These are phyloP conservation scores for Saccharomyces hybrid DNA, from an alignment of 1,139 yeast genomes.

Conservation along the genomic window DNA sequence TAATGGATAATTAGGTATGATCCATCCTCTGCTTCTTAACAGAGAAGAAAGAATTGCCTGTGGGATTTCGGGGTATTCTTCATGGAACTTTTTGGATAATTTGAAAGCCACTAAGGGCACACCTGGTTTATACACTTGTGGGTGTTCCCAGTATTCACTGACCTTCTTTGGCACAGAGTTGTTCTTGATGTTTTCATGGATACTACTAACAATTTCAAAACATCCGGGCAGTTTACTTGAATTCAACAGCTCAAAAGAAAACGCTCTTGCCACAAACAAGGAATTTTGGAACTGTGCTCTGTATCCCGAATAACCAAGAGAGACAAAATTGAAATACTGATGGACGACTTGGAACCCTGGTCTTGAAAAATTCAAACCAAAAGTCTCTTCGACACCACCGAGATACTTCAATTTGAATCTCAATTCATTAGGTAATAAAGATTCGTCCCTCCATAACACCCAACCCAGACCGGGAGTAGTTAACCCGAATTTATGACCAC, in stretches of 20 bases:
- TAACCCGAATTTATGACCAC: conserved; percentile 90
- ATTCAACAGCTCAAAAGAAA: conserved; percentile 18
- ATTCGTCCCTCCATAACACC: conserved; percentile 71
- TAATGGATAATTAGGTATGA: conserved; percentile 82
- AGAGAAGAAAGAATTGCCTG: conserved; percentile 67
- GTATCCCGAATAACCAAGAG: conserved; percentile 66
- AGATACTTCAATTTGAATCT: conserved; percentile 74
- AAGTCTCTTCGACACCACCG: conserved; percentile 86
- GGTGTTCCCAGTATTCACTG: conserved; percentile 18
- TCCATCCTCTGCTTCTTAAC: conserved; percentile 76
- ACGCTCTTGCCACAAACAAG: conserved; percentile 32
- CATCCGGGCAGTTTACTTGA: conserved; percentile 53
- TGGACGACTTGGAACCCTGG: conserved; percentile 88
- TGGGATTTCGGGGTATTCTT: conserved; percentile 72
- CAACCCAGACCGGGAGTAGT: conserved; percentile 90
- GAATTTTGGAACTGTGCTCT: conserved; percentile 53
- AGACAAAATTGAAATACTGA: conserved; percentile 74
- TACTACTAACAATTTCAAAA: conserved; percentile 68
- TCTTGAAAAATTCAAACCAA: conserved; percentile 79
- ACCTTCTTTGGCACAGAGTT: conserved; percentile 12
- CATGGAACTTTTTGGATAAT: conserved; percentile 50
- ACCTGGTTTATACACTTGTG: conserved; percentile 51
- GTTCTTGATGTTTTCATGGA: conserved; percentile 47
- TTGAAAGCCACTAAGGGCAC: conserved; percentile 87
- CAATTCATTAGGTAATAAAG: conserved; percentile 58